phyloP scores from a whole-genome alignment of 306 rosid genomes.

The Lathyrus aphaca region DNA sequence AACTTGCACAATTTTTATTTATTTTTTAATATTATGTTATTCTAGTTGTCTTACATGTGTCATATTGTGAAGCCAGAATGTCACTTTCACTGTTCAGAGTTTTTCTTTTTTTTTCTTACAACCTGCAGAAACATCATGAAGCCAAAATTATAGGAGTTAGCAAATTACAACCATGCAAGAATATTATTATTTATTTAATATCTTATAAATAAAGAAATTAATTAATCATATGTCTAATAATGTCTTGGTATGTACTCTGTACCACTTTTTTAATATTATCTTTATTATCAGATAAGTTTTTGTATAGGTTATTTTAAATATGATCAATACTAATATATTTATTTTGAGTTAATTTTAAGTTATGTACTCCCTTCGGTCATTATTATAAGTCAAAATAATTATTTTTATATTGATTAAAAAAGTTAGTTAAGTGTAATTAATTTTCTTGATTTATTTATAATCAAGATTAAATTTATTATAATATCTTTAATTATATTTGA shows the following conservation, averaged over 20 bases:
- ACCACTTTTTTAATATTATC: background rate
- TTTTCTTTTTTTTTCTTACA: constrained; percentile 22
- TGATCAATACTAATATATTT: too few species aligned
- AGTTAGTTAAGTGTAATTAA: too few species aligned
- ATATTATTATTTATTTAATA: constrained; percentile 2
- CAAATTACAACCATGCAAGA: constrained; percentile 14
- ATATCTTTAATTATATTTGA: too few species aligned
- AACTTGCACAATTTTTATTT: background rate
- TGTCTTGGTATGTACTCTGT: background rate
- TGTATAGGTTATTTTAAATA: background rate
- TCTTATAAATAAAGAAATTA: constrained; percentile 7
- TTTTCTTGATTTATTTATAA: too few species aligned
- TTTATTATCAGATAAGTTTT: background rate
- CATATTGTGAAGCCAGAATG: constrained; percentile 43
- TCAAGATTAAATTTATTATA: too few species aligned
- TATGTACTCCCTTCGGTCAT: too few species aligned
- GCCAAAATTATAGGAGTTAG: constrained; percentile 13
- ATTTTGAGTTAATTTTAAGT: too few species aligned
- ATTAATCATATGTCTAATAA: constrained; percentile 37
- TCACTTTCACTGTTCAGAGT: constrained; percentile 36
- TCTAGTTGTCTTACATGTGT: constrained; percentile 32
- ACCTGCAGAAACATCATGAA: constrained; percentile 41
- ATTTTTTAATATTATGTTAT: background rate
- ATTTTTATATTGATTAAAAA: too few species aligned
- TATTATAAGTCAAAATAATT: too few species aligned